Evolutionary conservation across 2,329 filamentous ascomycete genomes (phyloP).

Genomic region (Helicocarpus griseus): DNA sequence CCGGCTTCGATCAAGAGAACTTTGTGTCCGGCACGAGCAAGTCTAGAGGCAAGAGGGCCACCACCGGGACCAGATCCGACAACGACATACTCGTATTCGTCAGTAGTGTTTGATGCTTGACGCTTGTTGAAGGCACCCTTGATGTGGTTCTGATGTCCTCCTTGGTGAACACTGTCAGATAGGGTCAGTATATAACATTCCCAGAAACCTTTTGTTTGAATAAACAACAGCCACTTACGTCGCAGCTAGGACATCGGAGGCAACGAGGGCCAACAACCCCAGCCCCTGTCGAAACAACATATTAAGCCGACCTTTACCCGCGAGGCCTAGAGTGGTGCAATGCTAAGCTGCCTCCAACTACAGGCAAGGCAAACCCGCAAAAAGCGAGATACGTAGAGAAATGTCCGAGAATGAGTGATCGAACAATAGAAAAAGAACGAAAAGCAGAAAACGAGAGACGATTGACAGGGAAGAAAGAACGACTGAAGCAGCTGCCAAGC

Average conservation of each 20-base stretch:
- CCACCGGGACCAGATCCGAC: slow-evolving; percentile 53
- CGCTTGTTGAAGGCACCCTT: background rate
- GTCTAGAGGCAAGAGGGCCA: slow-evolving; percentile 48
- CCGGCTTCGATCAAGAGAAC: slow-evolving; percentile 54
- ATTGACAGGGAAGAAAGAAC: background rate
- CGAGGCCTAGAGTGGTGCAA: background rate
- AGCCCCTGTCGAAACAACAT: background rate
- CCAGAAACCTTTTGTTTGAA: background rate
- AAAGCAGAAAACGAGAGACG: background rate
- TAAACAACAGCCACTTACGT: background rate
- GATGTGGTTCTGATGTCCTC: background rate
- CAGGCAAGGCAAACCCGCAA: background rate
- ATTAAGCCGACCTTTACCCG: background rate
- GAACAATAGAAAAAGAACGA: background rate
- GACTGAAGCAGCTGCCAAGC: background rate
- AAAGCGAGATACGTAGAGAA: background rate
- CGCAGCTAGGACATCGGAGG: background rate
- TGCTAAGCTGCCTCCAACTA: background rate
- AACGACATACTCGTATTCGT: slow-evolving; percentile 51
- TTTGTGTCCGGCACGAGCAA: slow-evolving; percentile 51
- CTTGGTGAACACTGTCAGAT: background rate
- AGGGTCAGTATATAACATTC: background rate
- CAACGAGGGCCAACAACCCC: background rate
- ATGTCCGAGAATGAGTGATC: background rate
- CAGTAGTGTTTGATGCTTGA: background rate